Base-by-base conservation (phyloP, 2,329 filamentous ascomycete genomes). In the Fusarium pseudograminearum region DNA sequence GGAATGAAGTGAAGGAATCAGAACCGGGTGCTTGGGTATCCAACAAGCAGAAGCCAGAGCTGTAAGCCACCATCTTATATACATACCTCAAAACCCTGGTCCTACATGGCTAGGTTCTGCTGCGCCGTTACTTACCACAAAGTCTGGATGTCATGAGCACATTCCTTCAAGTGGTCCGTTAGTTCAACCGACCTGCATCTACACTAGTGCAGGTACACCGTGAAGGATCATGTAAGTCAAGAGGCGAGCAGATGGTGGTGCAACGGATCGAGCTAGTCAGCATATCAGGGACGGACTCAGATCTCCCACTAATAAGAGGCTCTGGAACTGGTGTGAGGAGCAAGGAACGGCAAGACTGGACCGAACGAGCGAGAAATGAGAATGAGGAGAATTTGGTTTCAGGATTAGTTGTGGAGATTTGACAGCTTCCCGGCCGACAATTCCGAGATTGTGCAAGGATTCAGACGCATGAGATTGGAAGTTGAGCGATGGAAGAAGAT, bases 251-350 rank as follows among this genome's bases (percentile, higher is more conserved):
- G 61, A 63, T 63, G 55, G 64, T 74, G 57, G 70, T 67, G 50
- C 59, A 67, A 73, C 65, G 52, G 51, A 61, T 47, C 58, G 53
- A 40, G 10, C 67, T 53, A 57, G 56, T 73, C 68, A 61, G 64
- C 65, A 63, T 66, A 67, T 64, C n/a, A 31, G 40, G 57, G 38
- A 61, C 63, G 64, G 69, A 38, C 55, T 59, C 41, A 70, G 61
- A 73, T 74, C 72, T 58, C 73, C 73, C 73, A 73, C 73, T 71
- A 73, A 75, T 74, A 57, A 50, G 63, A 70, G 51, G 30, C 30
- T 46, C 20, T 16, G 42, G 41, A 63, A 42, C 61, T 71, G 60
- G 61, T 57, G 38, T 69, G 70, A 74, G 57, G 64, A 61, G 41
- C 72, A 58, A 44, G 66, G 73, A 60, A 65, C 48, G 64, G 51